Conservation (phyloP, 345 rosid species). For the Aquilaria yunnanensis region DNA sequence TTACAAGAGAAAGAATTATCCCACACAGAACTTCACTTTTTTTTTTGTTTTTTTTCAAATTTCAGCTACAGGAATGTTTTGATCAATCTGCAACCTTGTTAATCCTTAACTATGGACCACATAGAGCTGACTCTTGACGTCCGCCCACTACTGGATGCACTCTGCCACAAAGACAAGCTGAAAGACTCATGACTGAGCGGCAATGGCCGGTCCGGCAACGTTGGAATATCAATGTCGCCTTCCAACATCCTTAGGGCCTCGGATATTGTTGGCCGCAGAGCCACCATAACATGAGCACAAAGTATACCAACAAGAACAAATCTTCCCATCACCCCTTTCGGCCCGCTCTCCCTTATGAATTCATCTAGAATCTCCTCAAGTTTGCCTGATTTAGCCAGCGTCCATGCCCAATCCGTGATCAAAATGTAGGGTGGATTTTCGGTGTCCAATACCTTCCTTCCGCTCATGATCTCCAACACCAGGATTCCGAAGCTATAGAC, state of each 20-base stretch:
- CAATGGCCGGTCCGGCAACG: constrained; percentile 54
- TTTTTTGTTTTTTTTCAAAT: too few species aligned
- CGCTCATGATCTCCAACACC: constrained; percentile 51
- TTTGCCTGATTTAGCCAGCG: constrained; percentile 32
- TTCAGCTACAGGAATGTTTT: too few species aligned
- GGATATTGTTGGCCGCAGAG: constrained; percentile 48
- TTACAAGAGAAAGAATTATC: too few species aligned
- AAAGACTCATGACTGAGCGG: constrained; percentile 49
- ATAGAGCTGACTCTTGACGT: constrained; percentile 18
- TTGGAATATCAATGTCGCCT: constrained; percentile 57
- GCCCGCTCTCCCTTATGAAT: constrained; percentile 34
- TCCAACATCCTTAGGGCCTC: constrained; percentile 54
- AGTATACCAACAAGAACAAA: constrained; percentile 58
- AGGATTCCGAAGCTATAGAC: constrained; percentile 59
- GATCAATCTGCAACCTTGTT: too few species aligned
- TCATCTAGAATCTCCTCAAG: constrained; percentile 31
- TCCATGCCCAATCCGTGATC: constrained; percentile 66
- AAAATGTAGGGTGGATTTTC: constrained; percentile 26
- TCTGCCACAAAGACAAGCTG: constrained; percentile 16
- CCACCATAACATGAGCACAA: constrained; percentile 60
- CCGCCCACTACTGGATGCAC: constrained; percentile 8
- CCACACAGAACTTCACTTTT: too few species aligned
- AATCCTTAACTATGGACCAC: constrained; percentile 1
- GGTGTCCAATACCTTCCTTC: constrained; percentile 46
- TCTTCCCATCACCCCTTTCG: constrained; percentile 53